Base-by-base conservation (phyloP, 2,329 filamentous ascomycete species). In the Colletotrichum costaricense region DNA sequence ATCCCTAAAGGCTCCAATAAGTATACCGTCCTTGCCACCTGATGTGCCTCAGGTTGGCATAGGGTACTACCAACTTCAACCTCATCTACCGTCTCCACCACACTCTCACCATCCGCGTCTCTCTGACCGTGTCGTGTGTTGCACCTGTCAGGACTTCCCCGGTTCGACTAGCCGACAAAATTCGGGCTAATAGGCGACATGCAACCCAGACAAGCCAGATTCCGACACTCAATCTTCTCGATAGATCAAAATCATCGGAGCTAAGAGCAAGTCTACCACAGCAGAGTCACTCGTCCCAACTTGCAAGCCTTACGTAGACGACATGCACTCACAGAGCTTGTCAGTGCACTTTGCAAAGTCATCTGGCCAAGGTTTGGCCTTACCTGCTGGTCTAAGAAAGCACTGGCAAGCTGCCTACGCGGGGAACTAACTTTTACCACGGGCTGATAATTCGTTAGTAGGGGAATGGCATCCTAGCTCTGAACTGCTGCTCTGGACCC, bases 71-170 rank as follows among this genome's bases (percentile, higher is more conserved):
- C 28, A 19, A 38, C 28, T 46, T 19, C n/a, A 16, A n/a, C 38
- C 22, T 33, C 54, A 56, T 14, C 30, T 55, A 22, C 22, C 33
- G 30, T 64, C 30, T 57, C 69, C 69, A 72, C 59, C 42, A 22
- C 59, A 19, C 59, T 72, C 52, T 69, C 66, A 70, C 55, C 62
- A 11, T 28, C 62, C 28, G 19, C 62, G 49, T 64, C 49, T 64
- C 62, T 49, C 24, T 69, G 22, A 57, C 63, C 24, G 49, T 46
- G 30, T 67, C 62, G 22, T 58, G 22, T 60, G 35, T 38, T 60
- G 62, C 28, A 46, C 46, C 62, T 62, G 56, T 62, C 52, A 62
- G 69, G 63, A 42, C 69, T 12, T 67, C 52, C 69, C 69, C 57
- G 64, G 69, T 30, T 72, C 49, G 11, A 56, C 12, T 8, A 28